Base-by-base conservation (phyloP, 169 alveolate genomes). In the Babesia caballi region DNA sequence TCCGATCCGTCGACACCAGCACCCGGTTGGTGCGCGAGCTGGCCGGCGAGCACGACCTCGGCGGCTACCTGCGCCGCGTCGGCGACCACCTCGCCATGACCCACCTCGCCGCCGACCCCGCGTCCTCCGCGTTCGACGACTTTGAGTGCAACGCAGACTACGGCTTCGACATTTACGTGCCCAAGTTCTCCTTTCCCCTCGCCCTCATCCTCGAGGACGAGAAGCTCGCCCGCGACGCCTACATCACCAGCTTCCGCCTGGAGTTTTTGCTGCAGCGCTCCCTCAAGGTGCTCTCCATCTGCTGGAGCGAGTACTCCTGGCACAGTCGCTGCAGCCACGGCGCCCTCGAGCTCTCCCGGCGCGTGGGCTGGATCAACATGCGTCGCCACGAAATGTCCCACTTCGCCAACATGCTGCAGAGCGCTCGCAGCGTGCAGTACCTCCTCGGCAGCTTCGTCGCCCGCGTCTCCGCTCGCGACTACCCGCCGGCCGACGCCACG, bases 371-470 rank as follows among this genome's bases (percentile, higher is more conserved):
- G 81, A 52, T 77, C 15, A 77, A 77, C 61, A 12, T 77, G 19
- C 41, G 72, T 21, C 46, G 85, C 28, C 33, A 63, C 50, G 85
- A 77, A 67, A 77, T 77, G 85, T 33, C 73, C 23, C 66, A 68
- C 58, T 77, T 77, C 35, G 35, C 41, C 52, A 23, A 51, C 66
- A 35, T 59, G 40, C 33, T 77, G 38, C 80, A 77, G 33, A 42
- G 60, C 56, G 27, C 53, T 33, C 72, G 72, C 12, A 49, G 21
- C 50, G 58, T 41, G 27, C 67, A 46, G 33, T 59, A 30, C 44
- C 23, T 71, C 17, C 21, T 71, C 23, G 56, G 25, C 27, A 33
- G 36, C 15, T 21, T 71, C 19, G 19, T 63, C 5, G 25, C 28
- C 4, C 50, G 52, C 27, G 51, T 63, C 14, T 63, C 73, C 21